These are phyloP conservation scores for Aspergillus eucalypticola DNA, from an alignment of 2,329 filamentous ascomycete species.

Conservation along the genomic window DNA sequence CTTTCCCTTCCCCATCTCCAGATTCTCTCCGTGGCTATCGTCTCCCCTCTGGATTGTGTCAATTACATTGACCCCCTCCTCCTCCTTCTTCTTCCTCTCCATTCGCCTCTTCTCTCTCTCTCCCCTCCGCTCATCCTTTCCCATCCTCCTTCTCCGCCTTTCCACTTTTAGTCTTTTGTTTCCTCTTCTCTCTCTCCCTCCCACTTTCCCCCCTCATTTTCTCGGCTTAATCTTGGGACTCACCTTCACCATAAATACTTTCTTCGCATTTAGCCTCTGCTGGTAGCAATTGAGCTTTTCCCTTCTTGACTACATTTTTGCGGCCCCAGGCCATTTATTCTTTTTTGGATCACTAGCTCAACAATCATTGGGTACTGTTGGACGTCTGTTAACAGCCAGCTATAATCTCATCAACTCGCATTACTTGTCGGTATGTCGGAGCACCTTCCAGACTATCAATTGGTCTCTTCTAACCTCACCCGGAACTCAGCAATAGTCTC, in stretches of 20 bases:
- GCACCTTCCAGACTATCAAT: neutral
- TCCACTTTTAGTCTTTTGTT: constrained; percentile 14
- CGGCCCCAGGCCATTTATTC: neutral
- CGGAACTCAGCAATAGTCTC: neutral
- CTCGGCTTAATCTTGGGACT: constrained; percentile 20
- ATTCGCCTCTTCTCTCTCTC: constrained; percentile 12
- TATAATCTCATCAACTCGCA: constrained; percentile 3
- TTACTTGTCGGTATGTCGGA: neutral
- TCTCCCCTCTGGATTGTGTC: constrained; percentile 10
- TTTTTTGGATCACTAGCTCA: neutral
- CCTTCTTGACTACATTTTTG: neutral
- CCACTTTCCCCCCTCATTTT: constrained; percentile 18
- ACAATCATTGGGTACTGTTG: neutral
- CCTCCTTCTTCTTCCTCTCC: constrained; percentile 3
- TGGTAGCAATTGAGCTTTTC: constrained; percentile 20
- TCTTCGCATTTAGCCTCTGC: constrained; percentile 21
- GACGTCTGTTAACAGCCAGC: neutral
- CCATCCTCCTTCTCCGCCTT: constrained; percentile 10
- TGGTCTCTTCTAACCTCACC: neutral
- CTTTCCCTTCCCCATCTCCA: constrained; percentile 3
- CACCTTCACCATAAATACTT: constrained; percentile 10
- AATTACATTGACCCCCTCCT: constrained; percentile 11
- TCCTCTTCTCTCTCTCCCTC: neutral
- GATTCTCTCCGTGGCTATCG: constrained; percentile 8
- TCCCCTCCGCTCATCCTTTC: constrained; percentile 16